Percentiles rank a stretch among this genome's conserved stretches.
phyloP scores from a whole-genome alignment of 768 basidiomycete genomes.

The Mycena chlorophos region DNA sequence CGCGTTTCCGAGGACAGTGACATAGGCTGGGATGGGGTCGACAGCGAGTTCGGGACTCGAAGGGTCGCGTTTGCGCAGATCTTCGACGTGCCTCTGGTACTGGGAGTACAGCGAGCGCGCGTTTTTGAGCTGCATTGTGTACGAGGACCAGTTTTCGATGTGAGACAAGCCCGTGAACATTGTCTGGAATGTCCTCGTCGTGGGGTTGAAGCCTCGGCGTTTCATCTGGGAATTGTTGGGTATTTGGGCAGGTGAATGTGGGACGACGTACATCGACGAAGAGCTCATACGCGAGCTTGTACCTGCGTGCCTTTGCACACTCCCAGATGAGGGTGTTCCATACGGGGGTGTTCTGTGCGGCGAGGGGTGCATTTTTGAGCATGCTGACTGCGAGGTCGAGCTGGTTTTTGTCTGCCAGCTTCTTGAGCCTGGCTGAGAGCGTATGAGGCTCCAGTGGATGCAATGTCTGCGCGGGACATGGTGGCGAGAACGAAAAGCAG shows the following conservation, averaged over 20 bases:
- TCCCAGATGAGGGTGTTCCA: conserved; percentile 82
- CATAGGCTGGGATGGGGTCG: conserved; percentile 58
- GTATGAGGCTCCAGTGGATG: conserved; percentile 61
- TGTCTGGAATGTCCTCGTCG: conserved; percentile 64
- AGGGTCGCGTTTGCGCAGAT: conserved; percentile 50
- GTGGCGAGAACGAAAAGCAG: conserved; percentile 41
- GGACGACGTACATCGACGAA: conserved; percentile 60
- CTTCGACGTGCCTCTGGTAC: conserved; percentile 51
- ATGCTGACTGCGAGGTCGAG: conserved; percentile 63
- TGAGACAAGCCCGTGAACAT: conserved; percentile 64
- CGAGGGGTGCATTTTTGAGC: conserved; percentile 68
- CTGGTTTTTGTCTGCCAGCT: conserved; percentile 53
- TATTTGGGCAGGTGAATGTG: background rate
- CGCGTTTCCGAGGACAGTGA: conserved; percentile 64
- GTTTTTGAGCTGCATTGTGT: conserved; percentile 61
- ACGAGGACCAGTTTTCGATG: conserved; percentile 59
- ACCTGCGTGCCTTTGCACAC: conserved; percentile 55
- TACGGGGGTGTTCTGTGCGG: conserved; percentile 70
- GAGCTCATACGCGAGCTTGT: conserved; percentile 61
- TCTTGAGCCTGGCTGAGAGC: conserved; percentile 59
- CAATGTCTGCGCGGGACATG: conserved; percentile 37
- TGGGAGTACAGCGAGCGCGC: conserved; percentile 61
- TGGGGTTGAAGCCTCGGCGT: conserved; percentile 74
- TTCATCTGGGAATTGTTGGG: conserved; percentile 63
- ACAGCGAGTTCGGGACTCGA: conserved; percentile 48